Conservation (phyloP, 441 rosid genomes). For the Omphalea diandra region DNA sequence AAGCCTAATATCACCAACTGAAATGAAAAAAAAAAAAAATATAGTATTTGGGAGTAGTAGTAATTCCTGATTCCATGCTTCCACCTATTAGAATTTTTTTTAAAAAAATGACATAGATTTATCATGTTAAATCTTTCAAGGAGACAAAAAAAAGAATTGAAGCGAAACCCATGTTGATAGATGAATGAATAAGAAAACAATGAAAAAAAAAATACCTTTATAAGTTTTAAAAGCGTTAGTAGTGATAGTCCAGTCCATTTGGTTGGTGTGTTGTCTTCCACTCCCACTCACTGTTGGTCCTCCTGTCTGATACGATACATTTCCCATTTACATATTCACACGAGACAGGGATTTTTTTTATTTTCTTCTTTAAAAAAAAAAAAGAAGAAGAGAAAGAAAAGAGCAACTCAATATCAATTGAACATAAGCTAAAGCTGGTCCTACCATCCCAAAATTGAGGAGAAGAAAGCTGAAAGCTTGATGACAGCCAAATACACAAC, state of each 20-base stretch:
- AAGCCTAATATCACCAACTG: constrained; percentile 1
- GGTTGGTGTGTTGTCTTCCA: constrained; percentile 34
- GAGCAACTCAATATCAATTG: not conserved
- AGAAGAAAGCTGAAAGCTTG: not conserved
- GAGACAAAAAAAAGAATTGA: too few relatives aligned
- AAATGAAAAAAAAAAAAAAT: not conserved
- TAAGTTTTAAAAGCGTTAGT: constrained; percentile 68
- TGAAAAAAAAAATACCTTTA: constrained; percentile 57
- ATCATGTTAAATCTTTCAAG: not conserved
- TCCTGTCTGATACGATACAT: constrained; percentile 31
- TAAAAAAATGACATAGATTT: not conserved
- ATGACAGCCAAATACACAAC: not conserved
- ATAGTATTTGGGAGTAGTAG: constrained; percentile 7
- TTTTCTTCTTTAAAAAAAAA: too few relatives aligned
- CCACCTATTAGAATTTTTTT: not conserved
- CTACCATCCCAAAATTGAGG: constrained; percentile 28
- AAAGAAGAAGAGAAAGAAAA: not conserved
- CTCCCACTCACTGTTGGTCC: constrained; percentile 28
- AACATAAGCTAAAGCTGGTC: not conserved
- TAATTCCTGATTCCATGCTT: not conserved
- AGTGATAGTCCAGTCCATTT: constrained; percentile 82
- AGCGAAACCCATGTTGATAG: not conserved
- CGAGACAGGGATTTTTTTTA: not conserved
- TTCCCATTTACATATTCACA: constrained; percentile 4
- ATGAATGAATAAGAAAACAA: not conserved